Conservation (phyloP, 78 protist species). For the Dictyostelium purpureum region DNA sequence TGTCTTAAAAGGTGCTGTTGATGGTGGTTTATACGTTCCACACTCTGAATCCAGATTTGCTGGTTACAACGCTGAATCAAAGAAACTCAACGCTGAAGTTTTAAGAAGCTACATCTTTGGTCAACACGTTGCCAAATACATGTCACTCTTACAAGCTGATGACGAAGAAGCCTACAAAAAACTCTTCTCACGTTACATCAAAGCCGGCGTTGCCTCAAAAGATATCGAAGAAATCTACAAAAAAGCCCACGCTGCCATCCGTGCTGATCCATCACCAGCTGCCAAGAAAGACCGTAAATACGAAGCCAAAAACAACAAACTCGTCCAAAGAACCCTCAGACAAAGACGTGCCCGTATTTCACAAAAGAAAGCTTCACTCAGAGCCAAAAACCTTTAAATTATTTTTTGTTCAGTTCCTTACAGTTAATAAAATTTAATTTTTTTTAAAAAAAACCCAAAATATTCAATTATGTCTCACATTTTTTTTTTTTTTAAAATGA, state of each 20-base stretch:
- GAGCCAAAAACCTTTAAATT: conserved; percentile 1
- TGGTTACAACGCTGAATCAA: conserved; percentile 92
- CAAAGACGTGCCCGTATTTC: conserved; percentile 46
- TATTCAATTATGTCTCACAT: background rate
- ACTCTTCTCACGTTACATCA: conserved; percentile 93
- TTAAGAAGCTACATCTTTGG: conserved; percentile 96
- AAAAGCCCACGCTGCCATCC: conserved; percentile 93
- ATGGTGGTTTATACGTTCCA: conserved; percentile 98
- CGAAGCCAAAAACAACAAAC: conserved; percentile 52
- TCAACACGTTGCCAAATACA: conserved; percentile 97
- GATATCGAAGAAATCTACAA: conserved; percentile 91
- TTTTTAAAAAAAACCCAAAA: background rate
- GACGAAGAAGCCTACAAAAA: conserved; percentile 89
- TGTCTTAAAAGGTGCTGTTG: conserved; percentile 97
- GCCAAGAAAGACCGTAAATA: background rate
- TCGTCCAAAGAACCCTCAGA: conserved; percentile 55
- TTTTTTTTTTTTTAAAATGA: background rate
- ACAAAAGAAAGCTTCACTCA: conserved; percentile 52
- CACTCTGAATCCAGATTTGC: conserved; percentile 97
- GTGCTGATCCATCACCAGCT: conserved; percentile 90
- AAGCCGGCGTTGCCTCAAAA: conserved; percentile 88
- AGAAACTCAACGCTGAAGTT: conserved; percentile 90
- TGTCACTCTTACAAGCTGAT: conserved; percentile 95
- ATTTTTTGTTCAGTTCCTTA: background rate
- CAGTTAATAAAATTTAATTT: background rate